These are phyloP conservation scores for Kwoniella dendrophila DNA, from an alignment of 768 basidiomycete species.

Conservation along the genomic window DNA sequence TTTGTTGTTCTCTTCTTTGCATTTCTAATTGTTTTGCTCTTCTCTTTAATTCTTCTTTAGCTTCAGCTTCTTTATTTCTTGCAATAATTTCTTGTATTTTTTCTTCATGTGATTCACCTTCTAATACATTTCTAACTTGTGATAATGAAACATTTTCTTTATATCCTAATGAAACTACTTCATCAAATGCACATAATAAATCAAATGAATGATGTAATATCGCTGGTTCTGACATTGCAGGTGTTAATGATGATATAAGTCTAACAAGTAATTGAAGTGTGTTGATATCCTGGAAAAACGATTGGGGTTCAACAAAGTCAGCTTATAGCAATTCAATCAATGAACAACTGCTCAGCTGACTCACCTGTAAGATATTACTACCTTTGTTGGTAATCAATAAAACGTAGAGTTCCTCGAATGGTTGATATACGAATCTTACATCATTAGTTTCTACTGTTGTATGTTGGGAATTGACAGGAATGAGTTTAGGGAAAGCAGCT, in stretches of 20 bases:
- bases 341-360: constrained; percentile 12
- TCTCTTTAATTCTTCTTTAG: constrained; percentile 97
- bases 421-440: constrained; percentile 95
- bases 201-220: constrained; percentile 90
- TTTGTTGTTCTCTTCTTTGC: constrained; percentile 92
- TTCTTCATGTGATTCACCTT: constrained; percentile 62
- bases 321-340: neutral
- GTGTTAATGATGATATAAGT: constrained; percentile 69
- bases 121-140: constrained; percentile 59
- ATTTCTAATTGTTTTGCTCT: constrained; percentile 97
- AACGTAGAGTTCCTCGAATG: constrained; percentile 94
- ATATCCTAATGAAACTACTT: constrained; percentile 84
- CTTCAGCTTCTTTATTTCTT: constrained; percentile 98
- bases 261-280: constrained; percentile 92
- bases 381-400: constrained; percentile 97
- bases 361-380: constrained; percentile 86
- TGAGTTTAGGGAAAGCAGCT: constrained; percentile 95
- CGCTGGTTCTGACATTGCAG: constrained; percentile 62
- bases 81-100: constrained; percentile 96
- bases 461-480: constrained; percentile 90
- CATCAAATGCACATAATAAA: constrained; percentile 91
- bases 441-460: constrained; percentile 95
- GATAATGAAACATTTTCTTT: constrained; percentile 59
- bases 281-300: constrained; percentile 88
- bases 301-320: neutral